A percentile compares a stretch with the other conserved stretches of the same genome.
These are phyloP conservation scores for Alternaria viburni DNA, from an alignment of 2,329 filamentous ascomycete genomes.

Conservation along the genomic window DNA sequence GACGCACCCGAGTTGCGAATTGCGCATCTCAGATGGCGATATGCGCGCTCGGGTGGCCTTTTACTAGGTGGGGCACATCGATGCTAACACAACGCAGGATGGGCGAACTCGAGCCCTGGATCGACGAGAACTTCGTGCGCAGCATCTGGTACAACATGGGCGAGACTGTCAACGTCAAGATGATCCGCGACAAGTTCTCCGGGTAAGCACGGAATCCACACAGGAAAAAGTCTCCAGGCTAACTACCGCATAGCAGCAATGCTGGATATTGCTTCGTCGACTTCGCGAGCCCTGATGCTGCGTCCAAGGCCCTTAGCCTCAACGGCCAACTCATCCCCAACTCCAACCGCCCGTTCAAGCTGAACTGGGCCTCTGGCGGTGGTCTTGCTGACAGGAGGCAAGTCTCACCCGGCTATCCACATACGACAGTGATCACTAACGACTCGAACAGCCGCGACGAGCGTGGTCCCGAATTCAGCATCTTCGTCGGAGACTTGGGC, in stretches of 20 bases:
- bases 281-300: slow-evolving; percentile 81
- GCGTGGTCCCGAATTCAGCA: slow-evolving; percentile 92
- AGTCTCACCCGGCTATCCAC: slow-evolving; percentile 32
- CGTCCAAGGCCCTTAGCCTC: slow-evolving; percentile 86
- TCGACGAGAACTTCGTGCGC: slow-evolving; percentile 98
- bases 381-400: slow-evolving; percentile 92
- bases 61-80: background rate
- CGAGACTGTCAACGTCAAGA: slow-evolving; percentile 97
- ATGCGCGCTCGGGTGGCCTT: background rate
- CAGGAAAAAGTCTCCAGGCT: slow-evolving; percentile 28
- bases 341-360: slow-evolving; percentile 93
- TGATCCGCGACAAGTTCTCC: slow-evolving; percentile 99
- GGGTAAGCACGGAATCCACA: slow-evolving; percentile 66
- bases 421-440: slow-evolving; percentile 19
- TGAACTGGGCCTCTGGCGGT: slow-evolving; percentile 98
- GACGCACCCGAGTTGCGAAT: background rate
- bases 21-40: background rate
- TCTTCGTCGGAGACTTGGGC: slow-evolving; percentile 97
- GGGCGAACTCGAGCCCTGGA: slow-evolving; percentile 98
- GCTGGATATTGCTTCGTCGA: slow-evolving; percentile 99
- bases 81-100: slow-evolving; percentile 69
- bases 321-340: slow-evolving; percentile 93
- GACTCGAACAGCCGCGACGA: slow-evolving; percentile 71
- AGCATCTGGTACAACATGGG: slow-evolving; percentile 92
- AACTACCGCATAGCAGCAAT: slow-evolving; percentile 75